Evolutionary conservation across 768 basidiomycete genomes (phyloP), one percentile per base, ranked within the genome.

Genomic region (Psilocybe tampanensis): DNA sequence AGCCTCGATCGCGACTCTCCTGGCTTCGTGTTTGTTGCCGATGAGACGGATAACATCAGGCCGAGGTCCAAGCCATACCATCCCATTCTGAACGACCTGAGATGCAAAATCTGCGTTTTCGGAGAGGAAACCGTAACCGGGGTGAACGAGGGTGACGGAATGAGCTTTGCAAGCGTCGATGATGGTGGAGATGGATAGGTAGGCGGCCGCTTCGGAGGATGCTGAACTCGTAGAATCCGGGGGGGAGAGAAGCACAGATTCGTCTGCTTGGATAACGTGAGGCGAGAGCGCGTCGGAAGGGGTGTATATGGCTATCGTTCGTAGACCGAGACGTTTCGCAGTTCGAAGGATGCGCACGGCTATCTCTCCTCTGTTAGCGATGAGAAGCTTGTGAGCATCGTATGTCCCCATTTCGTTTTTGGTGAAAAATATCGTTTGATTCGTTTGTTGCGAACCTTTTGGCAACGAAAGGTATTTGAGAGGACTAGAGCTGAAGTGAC

Each of bases 321-420:
- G 66, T 23, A 90, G 64, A 1, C 77, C 80, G 2, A 87, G 75
- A 22, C 68, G 68, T 47, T 77, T 76, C 2, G 85, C 85, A 0
- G 86, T 83, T 52, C 76, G 79, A 22, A 89, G 71, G 60, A 89
- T 79, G 11, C 88, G 82, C 12, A 84, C 75, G 8, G 86, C 87
- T 49, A 90, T 89, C 67, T 90, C 88, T 43, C 88, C 88, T 22
- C 88, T 82, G 68, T 90, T 89, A 18, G 86, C 86, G 58, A 90
- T 73, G 58, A 89, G 78, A 0, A 88, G 72, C 58, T 80, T 85
- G 60, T 84, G 79, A n/a, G 24, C 21, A 29, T 48, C 32, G 18
- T 48, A 48, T 23, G 24, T 45, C 22, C 44, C 44, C 44, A 45
- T 45, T 13, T 39, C 12, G 36, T 29, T 29, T 29, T 29, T n/a